Evolutionary conservation across 495 filamentous ascomycete genomes (phyloP).

Genomic region (Hypoxylon trugodes): DNA sequence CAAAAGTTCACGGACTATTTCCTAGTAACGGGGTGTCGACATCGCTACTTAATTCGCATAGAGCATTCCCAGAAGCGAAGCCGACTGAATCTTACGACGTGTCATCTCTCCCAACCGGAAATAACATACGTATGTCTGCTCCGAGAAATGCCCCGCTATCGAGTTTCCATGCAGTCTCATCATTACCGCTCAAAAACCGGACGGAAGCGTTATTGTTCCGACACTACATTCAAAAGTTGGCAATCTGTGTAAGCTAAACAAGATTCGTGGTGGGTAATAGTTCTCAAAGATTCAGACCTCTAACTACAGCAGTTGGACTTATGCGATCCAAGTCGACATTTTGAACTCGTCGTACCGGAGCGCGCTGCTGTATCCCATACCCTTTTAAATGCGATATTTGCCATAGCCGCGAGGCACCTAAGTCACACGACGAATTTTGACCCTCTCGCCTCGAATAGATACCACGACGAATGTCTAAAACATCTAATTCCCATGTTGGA

Average conservation of each 20-base stretch:
- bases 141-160: not conserved
- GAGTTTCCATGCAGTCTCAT: constrained; percentile 9
- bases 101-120: not conserved
- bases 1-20: not conserved
- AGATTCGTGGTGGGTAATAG: not conserved
- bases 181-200: constrained; percentile 50
- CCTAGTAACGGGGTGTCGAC: not conserved
- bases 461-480: constrained; percentile 60
- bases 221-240: constrained; percentile 59
- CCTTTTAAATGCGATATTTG: constrained; percentile 66
- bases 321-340: constrained; percentile 63
- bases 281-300: not conserved
- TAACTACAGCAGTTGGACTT: constrained; percentile 59
- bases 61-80: not conserved
- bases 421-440: constrained; percentile 58
- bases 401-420: constrained; percentile 64
- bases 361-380: constrained; percentile 58
- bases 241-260: constrained; percentile 54
- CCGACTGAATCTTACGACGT: constrained; percentile 1
- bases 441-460: constrained; percentile 55
- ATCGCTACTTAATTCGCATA: not conserved
- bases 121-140: constrained; percentile 6
- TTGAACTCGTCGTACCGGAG: constrained; percentile 62
- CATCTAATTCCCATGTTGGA: constrained; percentile 59
- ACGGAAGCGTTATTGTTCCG: constrained; percentile 54